Conservation (phyloP, 768 basidiomycete species). For the Candolleomyces aberdarensis region DNA sequence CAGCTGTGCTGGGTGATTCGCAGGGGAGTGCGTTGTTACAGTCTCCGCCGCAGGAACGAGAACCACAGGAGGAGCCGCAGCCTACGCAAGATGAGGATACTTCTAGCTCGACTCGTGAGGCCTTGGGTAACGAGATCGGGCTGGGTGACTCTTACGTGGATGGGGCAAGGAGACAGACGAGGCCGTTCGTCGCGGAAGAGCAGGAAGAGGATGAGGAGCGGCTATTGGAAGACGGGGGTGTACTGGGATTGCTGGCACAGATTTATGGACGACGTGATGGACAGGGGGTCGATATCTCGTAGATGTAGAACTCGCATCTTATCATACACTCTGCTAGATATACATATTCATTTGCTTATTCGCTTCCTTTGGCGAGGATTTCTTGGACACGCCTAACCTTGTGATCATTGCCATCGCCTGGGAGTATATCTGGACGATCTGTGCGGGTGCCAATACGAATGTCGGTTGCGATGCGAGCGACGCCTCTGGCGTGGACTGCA, state of each 20-base stretch:
- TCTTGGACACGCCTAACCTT: slow-evolving; percentile 83
- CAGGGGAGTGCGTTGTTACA: slow-evolving; percentile 35
- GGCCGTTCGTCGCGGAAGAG: slow-evolving; percentile 44
- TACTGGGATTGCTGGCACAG: slow-evolving; percentile 81
- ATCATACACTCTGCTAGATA: not conserved
- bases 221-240: slow-evolving; percentile 69
- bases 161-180: slow-evolving; percentile 37
- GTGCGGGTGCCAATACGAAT: slow-evolving; percentile 91
- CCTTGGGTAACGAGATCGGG: slow-evolving; percentile 36
- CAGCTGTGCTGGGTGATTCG: slow-evolving; percentile 74
- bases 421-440: slow-evolving; percentile 54
- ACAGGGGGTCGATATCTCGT: slow-evolving; percentile 40
- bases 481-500: slow-evolving; percentile 77
- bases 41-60: not conserved
- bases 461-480: slow-evolving; percentile 82
- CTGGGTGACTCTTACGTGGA: slow-evolving; percentile 79
- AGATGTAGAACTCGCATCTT: not conserved
- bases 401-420: slow-evolving; percentile 69
- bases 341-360: not conserved
- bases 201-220: slow-evolving; percentile 63
- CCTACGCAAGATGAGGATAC: slow-evolving; percentile 9
- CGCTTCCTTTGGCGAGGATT: slow-evolving; percentile 52
- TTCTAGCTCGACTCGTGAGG: slow-evolving; percentile 8
- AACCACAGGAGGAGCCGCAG: not conserved
- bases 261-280: slow-evolving; percentile 71